These are phyloP conservation scores for Leptoxyphium fumago DNA, from an alignment of 2,329 filamentous ascomycete species.

Conservation along the genomic window DNA sequence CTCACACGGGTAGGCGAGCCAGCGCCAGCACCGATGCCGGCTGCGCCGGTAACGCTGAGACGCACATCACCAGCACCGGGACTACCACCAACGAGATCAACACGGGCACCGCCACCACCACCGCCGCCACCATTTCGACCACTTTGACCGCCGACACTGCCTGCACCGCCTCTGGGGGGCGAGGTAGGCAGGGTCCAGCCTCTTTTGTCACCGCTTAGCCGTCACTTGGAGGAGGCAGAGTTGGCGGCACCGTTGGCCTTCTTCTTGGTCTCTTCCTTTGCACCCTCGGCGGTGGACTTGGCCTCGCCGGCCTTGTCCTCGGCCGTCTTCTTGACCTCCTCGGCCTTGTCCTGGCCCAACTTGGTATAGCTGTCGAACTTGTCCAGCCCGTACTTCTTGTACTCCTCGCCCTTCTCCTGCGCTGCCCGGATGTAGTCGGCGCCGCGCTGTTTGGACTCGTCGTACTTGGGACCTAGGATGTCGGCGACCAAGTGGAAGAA, in stretches of 20 bases:
- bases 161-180: neutral
- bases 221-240: conserved; percentile 1
- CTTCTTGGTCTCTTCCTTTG: conserved; percentile 12
- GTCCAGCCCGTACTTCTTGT: conserved; percentile 13
- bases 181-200: neutral
- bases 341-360: conserved; percentile 14
- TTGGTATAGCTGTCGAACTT: conserved; percentile 12
- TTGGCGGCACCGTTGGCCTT: conserved; percentile 7
- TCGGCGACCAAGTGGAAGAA: conserved; percentile 18
- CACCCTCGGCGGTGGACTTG: conserved; percentile 15
- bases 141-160: neutral
- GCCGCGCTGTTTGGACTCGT: conserved; percentile 21
- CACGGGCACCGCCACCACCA: neutral
- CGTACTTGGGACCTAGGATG: conserved; percentile 19
- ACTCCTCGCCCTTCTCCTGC: conserved; percentile 14
- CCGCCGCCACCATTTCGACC: neutral
- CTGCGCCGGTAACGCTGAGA: too few relatives aligned
- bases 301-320: conserved; percentile 14
- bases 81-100: too few relatives aligned
- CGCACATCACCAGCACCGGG: too few relatives aligned
- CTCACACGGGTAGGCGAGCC: too few relatives aligned
- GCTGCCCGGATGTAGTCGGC: conserved; percentile 13
- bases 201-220: conserved; percentile 3
- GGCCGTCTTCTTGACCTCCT: conserved; percentile 13
- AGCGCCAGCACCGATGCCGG: too few relatives aligned